Conservation (phyloP, 192 early-diverging fungal genomes). For the Obelidium mucronatum region DNA sequence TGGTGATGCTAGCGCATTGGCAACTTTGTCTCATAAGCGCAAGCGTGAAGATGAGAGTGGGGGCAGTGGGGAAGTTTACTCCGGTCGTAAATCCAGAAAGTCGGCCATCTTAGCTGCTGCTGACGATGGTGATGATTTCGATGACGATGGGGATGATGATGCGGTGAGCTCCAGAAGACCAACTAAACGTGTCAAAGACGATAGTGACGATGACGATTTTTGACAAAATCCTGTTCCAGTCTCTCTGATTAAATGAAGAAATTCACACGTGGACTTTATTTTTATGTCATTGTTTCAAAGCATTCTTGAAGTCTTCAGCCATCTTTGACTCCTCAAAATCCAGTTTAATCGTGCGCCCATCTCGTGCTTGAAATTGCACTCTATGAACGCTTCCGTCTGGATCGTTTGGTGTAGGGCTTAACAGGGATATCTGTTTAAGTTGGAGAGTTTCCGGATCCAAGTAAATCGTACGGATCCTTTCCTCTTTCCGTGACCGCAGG, state of each 20-base stretch:
- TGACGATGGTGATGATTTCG: no score
- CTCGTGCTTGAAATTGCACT: background rate
- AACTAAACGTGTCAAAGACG: conserved; percentile 12
- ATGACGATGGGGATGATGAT: conserved; percentile 14
- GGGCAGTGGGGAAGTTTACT: background rate
- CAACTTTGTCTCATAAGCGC: conserved; percentile 14
- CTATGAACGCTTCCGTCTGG: background rate
- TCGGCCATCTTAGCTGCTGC: no score
- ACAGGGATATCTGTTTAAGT: no score
- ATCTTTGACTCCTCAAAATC: background rate
- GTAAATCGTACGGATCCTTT: no score
- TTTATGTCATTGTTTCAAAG: background rate
- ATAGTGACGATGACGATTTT: conserved; percentile 26
- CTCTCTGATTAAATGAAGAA: no score
- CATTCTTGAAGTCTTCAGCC: background rate
- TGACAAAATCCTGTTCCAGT: background rate
- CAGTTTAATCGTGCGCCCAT: background rate
- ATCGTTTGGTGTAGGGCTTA: no score
- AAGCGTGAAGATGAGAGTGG: conserved; percentile 17
- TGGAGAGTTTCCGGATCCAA: no score
- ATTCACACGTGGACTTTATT: background rate
- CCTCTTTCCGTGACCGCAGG: no score
- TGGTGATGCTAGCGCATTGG: background rate
- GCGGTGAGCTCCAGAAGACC: background rate
- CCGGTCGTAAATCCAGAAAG: background rate